Evolutionary conservation across 352 stramenopile genomes (phyloP).

Genomic region (Halophytophthora batemanensis): DNA sequence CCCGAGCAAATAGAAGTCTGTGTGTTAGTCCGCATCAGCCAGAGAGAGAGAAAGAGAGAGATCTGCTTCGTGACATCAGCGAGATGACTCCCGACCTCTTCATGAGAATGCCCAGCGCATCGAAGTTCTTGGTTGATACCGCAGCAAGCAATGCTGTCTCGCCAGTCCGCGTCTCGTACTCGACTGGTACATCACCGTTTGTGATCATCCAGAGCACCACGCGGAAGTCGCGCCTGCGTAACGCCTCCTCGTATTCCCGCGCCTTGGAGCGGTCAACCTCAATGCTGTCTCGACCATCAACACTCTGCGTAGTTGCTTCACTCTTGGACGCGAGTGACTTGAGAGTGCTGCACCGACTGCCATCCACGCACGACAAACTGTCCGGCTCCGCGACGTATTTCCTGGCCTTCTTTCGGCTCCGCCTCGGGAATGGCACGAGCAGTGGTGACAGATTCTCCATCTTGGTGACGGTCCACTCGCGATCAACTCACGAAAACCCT

Average conservation of each 20-base stretch:
- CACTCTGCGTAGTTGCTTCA: slow-evolving; percentile 1
- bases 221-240: slow-evolving; percentile 56
- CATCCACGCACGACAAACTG: neutral
- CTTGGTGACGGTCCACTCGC: no score
- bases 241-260: slow-evolving; percentile 47
- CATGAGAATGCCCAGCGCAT: slow-evolving; percentile 43
- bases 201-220: slow-evolving; percentile 69
- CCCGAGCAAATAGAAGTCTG: neutral
- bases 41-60: neutral
- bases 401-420: no score
- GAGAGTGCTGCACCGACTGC: slow-evolving; percentile 8
- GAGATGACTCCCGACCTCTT: slow-evolving; percentile 26
- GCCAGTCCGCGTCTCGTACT: slow-evolving; percentile 49
- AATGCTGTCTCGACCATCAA: neutral
- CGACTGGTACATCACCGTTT: slow-evolving; percentile 41
- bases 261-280: slow-evolving; percentile 6
- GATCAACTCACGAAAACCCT: no score
- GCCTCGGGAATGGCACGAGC: no score
- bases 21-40: no score
- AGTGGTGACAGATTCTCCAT: no score
- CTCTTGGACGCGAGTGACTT: neutral
- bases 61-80: neutral
- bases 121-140: slow-evolving; percentile 38
- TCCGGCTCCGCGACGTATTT: no score
- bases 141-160: slow-evolving; percentile 64